Base-by-base conservation (phyloP, 2,329 filamentous ascomycete genomes). In the Hypoxylon sp. region DNA sequence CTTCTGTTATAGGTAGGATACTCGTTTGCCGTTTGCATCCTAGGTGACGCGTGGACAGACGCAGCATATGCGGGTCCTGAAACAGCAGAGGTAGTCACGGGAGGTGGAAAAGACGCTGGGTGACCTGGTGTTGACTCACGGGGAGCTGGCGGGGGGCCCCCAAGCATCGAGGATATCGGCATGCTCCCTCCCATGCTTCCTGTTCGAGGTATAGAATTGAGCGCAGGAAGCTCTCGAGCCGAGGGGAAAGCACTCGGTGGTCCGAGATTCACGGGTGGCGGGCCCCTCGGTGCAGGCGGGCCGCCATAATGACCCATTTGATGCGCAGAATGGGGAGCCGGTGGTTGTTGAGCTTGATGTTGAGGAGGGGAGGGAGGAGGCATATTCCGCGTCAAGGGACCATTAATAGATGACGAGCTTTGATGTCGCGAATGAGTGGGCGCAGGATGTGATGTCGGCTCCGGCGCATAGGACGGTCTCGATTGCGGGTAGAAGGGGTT, bases 131-230 rank as follows among this genome's bases (percentile, higher is more conserved):
- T 77, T 43, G 74, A 81, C 61, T 85, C 84, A 56, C 84, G 81
- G 60, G 78, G 78, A 25, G 79, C 76, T 2, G 81, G 77, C 41
- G 82, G 80, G 51, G 85, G 84, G 0, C 84, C 85, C 17, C 86
- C 86, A 5, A 89, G 79, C 85, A 89, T 88, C 5, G 86, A 84
- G 1, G 86, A 87, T 77, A 89, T 88, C 19, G 87, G 88, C 87
- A 89, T 89, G 75, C 84, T 85, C 75, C 85, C 87, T 46, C 83
- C 82, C 0, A 80, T 80, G 60, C 79, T 82, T 23, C 80, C 82
- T 2, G 84, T 80, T 64, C 86, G 81, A 25, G 83, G 68, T 55
- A 78, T 72, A 3, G 76, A 75, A 63, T 75, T 77, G 30, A 78
- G 69, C 72, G 88, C 75, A 51, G 77, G 77, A 38, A 78, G 72